These are phyloP conservation scores for Cryptococcus sp. DNA, from an alignment of 1,284 basidiomycete genomes.

Conservation along the genomic window DNA sequence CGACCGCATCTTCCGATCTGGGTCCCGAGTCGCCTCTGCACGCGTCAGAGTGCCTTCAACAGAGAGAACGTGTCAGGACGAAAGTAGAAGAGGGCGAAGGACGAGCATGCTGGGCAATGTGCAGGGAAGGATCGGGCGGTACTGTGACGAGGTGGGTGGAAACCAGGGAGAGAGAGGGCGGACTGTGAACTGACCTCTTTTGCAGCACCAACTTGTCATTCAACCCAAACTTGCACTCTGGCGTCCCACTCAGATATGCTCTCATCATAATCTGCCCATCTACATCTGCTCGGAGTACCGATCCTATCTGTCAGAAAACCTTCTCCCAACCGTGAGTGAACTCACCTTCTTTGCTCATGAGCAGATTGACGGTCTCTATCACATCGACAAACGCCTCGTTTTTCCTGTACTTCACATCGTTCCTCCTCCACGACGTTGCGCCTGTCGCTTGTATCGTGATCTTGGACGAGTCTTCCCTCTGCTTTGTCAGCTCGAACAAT, in stretches of 20 bases:
- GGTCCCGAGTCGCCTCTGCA: conserved; percentile 53
- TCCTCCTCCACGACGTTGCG: conserved; percentile 85
- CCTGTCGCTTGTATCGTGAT: conserved; percentile 96
- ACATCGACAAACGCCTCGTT: conserved; percentile 98
- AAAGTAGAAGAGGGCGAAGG: no score
- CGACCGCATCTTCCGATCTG: conserved; percentile 68
- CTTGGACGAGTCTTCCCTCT: conserved; percentile 89
- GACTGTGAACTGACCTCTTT: conserved; percentile 55
- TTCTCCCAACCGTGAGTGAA: conserved; percentile 1
- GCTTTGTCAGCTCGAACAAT: not conserved
- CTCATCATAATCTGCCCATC: conserved; percentile 98
- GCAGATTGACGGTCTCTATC: conserved; percentile 90
- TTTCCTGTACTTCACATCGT: conserved; percentile 95
- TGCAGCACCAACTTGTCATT: conserved; percentile 98
- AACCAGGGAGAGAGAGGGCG: no score
- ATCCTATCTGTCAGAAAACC: conserved; percentile 53
- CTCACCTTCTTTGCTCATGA: conserved; percentile 90
- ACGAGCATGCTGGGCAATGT: no score
- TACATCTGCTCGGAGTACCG: conserved; percentile 89
- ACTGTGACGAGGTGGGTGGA: no score
- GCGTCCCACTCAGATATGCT: conserved; percentile 91
- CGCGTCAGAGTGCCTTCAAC: no score
- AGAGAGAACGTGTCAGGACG: no score
- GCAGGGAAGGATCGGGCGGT: no score
- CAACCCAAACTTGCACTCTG: conserved; percentile 92